Evolutionary conservation across 2,329 filamentous ascomycete species (phyloP), one percentile per base, ranked within the genome.

Genomic region (Venturia nashicola): DNA sequence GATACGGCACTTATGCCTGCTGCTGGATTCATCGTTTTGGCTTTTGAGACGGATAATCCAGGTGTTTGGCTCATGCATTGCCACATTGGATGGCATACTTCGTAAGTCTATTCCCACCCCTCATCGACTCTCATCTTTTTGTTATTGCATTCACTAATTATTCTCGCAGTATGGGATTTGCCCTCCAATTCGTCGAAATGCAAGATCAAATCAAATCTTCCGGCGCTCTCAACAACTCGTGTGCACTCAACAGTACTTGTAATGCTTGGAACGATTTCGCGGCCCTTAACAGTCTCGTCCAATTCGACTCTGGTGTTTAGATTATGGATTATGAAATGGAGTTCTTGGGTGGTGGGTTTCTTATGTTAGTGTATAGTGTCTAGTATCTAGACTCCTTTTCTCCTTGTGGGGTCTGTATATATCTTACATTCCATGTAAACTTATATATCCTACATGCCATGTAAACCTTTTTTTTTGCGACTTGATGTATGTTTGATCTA

Each of bases 1-100:
- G 74, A 75, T 42, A 72, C 70, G 0, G 72, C 70, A 0, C 68
- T 73, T 64, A 61, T 75, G 12, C 72, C 71, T 5, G 67, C 67
- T 1, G 67, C 67, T 18, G 73, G 74, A 0, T 73, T 70, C 51
- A 55, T 75, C 18, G 73, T 72, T 3, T 16, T 76, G 11, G 74
- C 70, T 0, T 76, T 74, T 46, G 66, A 73, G 68, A 72, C 71
- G 0, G 71, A 75, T 40, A 75, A 75, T 36, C 73, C 73, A 0
- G 74, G 74, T 11, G 69, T 68, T 1, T 75, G 73, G 73, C 64
- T 74, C 5, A 70, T 74, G 70, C 73, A 75, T 65, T 75, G 73
- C 64, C 73, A 76, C 34, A 73, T 76, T 59, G 72, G 71, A 5
- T 76, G 61, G 46, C 61, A 63, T 48, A 57, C 62, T 20, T 48